Base-by-base conservation (phyloP, 139 green algal genomes). In the Chlamydomonas incerta region DNA sequence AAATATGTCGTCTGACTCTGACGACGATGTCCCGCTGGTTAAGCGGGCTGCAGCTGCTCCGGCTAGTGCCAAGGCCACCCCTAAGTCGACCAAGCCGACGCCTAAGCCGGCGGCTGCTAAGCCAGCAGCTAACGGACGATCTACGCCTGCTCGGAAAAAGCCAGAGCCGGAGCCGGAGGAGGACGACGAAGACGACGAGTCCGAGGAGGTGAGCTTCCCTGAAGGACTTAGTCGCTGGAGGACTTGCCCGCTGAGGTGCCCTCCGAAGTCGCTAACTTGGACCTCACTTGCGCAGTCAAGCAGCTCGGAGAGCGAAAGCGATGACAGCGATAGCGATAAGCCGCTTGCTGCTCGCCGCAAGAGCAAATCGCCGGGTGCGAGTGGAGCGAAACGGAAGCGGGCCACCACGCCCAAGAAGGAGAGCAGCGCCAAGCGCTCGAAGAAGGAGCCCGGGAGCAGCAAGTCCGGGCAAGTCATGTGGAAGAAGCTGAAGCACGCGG, bases 401-500 rank as follows among this genome's bases (percentile, higher is more conserved):
- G 31, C 65, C 1, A 55, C 79, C 21, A 35, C 79, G 23, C 46
- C 66, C 11, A 34, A 85, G 46, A 37, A 37, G 37, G 60, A 82
- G 35, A 75, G 24, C 21, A 31, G 23, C 3, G 31, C 66, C 2
- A 85, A 85, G 69, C 47, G 79, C 15, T 68, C 66, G 5, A 85
- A 66, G 79, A 69, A 69, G 50, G 79, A 85, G 21, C 79, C 79
- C 23, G 63, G 79, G 5, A 85, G 65, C 67, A 85, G 66, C 79
- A 75, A 76, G 28, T 58, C 65, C 17, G 79, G 79, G 15, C 58
- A 90, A 37, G 14, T 66, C 17, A 97, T 96, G 91, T 99, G 98
- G 98, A 92, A 87, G 1, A 99, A 93, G 3, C 89, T 99, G 50
- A 82, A 92, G 63, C 97, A 99, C 88, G 74, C 77, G 14, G 98